Conservation (phyloP, 257 asterid genomes). For the Solanum lignicaule region DNA sequence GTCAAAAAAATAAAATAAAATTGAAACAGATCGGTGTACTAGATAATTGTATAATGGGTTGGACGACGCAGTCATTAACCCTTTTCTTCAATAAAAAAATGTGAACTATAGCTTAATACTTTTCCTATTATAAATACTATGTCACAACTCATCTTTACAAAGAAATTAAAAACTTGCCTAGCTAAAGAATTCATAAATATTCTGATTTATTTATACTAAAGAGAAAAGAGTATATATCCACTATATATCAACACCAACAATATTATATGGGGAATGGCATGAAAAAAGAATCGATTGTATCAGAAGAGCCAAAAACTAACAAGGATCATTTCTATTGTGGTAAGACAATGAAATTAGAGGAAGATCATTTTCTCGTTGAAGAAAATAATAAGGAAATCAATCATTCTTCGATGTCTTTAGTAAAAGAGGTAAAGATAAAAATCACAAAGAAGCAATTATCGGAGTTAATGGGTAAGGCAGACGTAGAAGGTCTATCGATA, state of each 20-base stretch:
- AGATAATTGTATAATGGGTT: not conserved
- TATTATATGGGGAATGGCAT: conserved; percentile 47
- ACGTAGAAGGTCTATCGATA: conserved; percentile 17
- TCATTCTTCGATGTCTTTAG: rapidly evolving
- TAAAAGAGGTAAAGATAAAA: conserved; percentile 43
- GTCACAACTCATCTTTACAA: not conserved
- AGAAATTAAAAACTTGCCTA: not conserved
- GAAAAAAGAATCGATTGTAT: conserved; percentile 12
- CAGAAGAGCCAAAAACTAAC: not conserved
- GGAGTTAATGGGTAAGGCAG: conserved; percentile 17
- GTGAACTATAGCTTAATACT: not conserved
- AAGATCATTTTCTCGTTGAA: not conserved
- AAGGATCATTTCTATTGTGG: not conserved
- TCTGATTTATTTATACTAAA: not conserved
- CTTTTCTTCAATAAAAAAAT: not conserved
- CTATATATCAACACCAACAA: not conserved
- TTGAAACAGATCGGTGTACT: too few species aligned
- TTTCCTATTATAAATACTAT: not conserved
- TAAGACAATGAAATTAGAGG: not conserved
- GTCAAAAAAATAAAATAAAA: too few species aligned
- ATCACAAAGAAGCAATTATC: conserved; percentile 50
- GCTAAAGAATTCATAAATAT: not conserved
- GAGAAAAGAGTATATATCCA: not conserved
- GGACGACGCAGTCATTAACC: not conserved
- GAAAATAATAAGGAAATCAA: not conserved